Conservation (phyloP, 2,329 filamentous ascomycete genomes). For the Dactylellina leptospora region DNA sequence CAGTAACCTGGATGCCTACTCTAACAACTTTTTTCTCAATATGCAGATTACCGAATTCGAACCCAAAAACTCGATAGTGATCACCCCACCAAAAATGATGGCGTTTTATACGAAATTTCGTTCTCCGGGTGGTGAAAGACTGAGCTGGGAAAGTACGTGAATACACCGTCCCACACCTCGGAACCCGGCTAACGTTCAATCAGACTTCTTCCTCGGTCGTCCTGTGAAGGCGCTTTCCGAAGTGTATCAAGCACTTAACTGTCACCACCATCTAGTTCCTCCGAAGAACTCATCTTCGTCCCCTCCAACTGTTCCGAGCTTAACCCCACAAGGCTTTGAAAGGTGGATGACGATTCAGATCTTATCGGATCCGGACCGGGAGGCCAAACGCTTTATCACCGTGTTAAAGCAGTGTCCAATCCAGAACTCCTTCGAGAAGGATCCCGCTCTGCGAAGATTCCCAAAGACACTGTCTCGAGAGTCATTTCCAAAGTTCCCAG, state of each 20-base stretch:
- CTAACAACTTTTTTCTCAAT: slow-evolving; percentile 4
- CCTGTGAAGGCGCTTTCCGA: slow-evolving; percentile 54
- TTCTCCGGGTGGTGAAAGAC: slow-evolving; percentile 50
- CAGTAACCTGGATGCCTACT: too few relatives aligned
- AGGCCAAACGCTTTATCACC: slow-evolving; percentile 55
- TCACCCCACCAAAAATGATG: slow-evolving; percentile 56
- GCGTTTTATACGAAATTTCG: slow-evolving; percentile 55
- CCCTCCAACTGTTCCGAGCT: slow-evolving; percentile 55
- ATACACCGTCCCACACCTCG: too few relatives aligned
- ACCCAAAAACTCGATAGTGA: slow-evolving; percentile 56
- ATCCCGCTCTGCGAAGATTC: slow-evolving; percentile 44
- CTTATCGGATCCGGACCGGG: slow-evolving; percentile 55
- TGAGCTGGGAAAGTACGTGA: slow-evolving; percentile 55
- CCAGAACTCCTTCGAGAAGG: slow-evolving; percentile 52
- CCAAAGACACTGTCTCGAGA: slow-evolving; percentile 47
- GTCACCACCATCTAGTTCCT: slow-evolving; percentile 57
- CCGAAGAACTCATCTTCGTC: slow-evolving; percentile 47
- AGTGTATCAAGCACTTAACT: slow-evolving; percentile 56
- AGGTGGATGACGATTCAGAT: slow-evolving; percentile 58
- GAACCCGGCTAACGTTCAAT: too few relatives aligned
- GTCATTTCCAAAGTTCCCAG: slow-evolving; percentile 46
- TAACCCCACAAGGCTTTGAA: slow-evolving; percentile 57
- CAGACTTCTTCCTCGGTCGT: slow-evolving; percentile 54
- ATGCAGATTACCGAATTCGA: slow-evolving; percentile 56
- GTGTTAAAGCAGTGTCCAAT: slow-evolving; percentile 54